Evolutionary conservation across 108 stramenopile species (phyloP).

Genomic region (Cyclotella distinguenda): DNA sequence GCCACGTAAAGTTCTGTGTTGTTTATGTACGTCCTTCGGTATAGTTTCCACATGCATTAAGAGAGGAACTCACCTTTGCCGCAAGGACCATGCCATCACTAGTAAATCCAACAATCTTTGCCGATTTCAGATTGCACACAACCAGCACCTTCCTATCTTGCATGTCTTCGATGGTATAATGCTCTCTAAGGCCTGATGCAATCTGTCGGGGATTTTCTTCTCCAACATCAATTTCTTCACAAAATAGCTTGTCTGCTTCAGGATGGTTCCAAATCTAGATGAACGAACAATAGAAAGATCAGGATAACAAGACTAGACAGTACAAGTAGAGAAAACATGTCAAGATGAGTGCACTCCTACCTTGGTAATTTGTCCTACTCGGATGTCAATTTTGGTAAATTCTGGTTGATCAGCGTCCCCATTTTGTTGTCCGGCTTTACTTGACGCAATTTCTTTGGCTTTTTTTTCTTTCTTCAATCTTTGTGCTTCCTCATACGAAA

Average conservation of each 20-base stretch:
- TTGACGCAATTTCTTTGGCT: constrained; percentile 60
- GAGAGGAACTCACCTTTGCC: constrained; percentile 66
- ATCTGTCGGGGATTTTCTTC: constrained; percentile 82
- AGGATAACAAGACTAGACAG: background rate
- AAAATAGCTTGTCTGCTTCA: constrained; percentile 88
- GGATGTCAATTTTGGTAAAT: constrained; percentile 90
- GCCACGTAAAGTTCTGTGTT: background rate
- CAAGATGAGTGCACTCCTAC: no score
- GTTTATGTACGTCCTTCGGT: background rate
- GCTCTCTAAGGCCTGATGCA: constrained; percentile 84
- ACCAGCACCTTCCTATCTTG: constrained; percentile 85
- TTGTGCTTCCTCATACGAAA: constrained; percentile 73
- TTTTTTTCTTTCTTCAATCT: constrained; percentile 83
- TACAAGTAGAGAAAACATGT: background rate
- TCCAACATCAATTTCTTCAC: constrained; percentile 92
- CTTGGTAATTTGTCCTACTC: constrained; percentile 82
- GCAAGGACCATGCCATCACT: constrained; percentile 92
- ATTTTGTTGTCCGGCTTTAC: constrained; percentile 50
- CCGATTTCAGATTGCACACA: constrained; percentile 90
- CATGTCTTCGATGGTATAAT: constrained; percentile 88
- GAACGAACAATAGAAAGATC: background rate
- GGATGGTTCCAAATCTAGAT: constrained; percentile 89
- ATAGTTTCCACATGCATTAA: background rate
- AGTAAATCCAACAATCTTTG: constrained; percentile 85
- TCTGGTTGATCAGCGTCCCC: constrained; percentile 63